Evolutionary conservation across 2,329 filamentous ascomycete species (phyloP).

Genomic region (Curvularia verruculosa): DNA sequence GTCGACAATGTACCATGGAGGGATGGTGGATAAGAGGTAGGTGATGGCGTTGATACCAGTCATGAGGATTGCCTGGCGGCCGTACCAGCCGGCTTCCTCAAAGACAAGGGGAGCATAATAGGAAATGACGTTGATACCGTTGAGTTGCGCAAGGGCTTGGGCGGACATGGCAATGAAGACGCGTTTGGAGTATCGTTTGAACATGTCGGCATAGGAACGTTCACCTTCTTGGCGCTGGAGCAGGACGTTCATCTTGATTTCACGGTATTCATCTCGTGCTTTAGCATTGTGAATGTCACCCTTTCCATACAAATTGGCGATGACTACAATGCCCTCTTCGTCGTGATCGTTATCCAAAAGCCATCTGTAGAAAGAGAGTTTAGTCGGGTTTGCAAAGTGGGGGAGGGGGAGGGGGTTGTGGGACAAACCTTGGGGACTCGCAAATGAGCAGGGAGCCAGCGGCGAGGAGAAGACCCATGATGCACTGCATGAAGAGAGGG

Average conservation of each 20-base stretch:
- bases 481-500: constrained; percentile 87
- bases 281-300: constrained; percentile 94
- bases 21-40: constrained; percentile 89
- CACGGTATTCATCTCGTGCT: constrained; percentile 92
- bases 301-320: constrained; percentile 94
- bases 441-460: constrained; percentile 90
- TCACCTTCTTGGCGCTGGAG: constrained; percentile 94
- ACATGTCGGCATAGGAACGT: constrained; percentile 91
- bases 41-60: constrained; percentile 94
- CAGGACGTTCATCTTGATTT: constrained; percentile 98
- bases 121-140: constrained; percentile 99
- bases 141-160: constrained; percentile 92
- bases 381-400: constrained; percentile 19
- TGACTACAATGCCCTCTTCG: constrained; percentile 97
- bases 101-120: constrained; percentile 98
- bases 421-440: constrained; percentile 85
- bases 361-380: constrained; percentile 71
- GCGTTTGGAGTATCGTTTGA: constrained; percentile 85
- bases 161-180: constrained; percentile 99
- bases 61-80: constrained; percentile 91
- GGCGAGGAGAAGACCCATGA: constrained; percentile 88
- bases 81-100: constrained; percentile 93
- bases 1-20: constrained; percentile 97
- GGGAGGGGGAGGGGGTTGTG: no score
- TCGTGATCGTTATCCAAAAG: constrained; percentile 96